Evolutionary conservation across 2,329 filamentous ascomycete species (phyloP), one percentile per base, ranked within the genome.

Genomic region (Aureobasidium sp.): DNA sequence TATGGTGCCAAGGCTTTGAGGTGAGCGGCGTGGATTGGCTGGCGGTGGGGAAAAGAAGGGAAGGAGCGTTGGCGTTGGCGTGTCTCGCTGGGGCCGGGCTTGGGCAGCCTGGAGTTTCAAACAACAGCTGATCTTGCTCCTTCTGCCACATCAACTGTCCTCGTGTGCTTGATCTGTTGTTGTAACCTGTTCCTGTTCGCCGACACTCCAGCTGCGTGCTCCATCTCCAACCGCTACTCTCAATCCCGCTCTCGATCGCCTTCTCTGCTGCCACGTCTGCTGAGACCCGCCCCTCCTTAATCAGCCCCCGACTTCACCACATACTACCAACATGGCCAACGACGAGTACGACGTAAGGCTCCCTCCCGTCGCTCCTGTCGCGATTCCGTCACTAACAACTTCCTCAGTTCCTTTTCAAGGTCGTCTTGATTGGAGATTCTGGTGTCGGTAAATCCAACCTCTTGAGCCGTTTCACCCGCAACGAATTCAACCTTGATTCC

Each of bases 381-480:
- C 53, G 60, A 61, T 61, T 39, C 60, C 57, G 59, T 49, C 61
- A 66, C 62, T 77, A 67, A 76, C 68, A 65, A 66, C 65, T 2
- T 27, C 66, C 69, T 67, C 77, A 97, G 92, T 97, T 97, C 77
- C 91, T 97, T 75, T 99, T 99, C 86, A 97, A 99, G 89, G 93
- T 97, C 75, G 94, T 99, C 76, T 83, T 99, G 77, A 99, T 99
- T 76, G 94, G 94, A 85, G 94, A 99, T 81, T 97, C 92, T 69
- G 94, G 94, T 72, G 94, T 99, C 79, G 94, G 94, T 82, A 99
- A 99, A 84, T 99, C 94, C 82, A 99, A 99, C 81, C 90, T 99
- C 71, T 84, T 99, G 80, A 97, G 92, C 81, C 90, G 95, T 79
- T 99, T 99, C 85, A 97, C 94, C 71, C 91, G 94, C 76, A 97